A percentile compares a stretch with the other conserved stretches of the same genome.
Evolutionary conservation across 352 stramenopile species (phyloP).

Genomic region (Phytophthora hibernalis): DNA sequence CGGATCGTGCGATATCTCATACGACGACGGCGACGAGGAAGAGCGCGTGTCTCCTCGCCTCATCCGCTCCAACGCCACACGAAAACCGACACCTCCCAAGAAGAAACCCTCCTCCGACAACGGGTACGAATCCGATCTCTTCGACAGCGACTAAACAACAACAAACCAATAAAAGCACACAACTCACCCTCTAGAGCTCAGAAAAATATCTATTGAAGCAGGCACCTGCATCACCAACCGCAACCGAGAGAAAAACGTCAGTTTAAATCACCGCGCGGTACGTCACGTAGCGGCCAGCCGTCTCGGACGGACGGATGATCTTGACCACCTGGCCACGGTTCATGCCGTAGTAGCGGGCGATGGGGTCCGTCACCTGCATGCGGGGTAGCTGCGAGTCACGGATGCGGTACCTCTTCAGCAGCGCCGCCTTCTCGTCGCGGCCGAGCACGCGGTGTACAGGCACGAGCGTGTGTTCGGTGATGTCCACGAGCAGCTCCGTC

Average conservation of each 20-base stretch:
- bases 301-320: conserved; percentile 99
- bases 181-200: not conserved
- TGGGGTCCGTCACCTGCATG: conserved; percentile 99
- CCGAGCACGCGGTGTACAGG: conserved; percentile 98
- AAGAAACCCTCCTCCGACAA: conserved; percentile 19
- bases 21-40: conserved; percentile 81
- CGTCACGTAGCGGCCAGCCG: conserved; percentile 99
- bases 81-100: not conserved
- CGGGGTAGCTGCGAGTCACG: conserved; percentile 99
- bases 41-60: conserved; percentile 51
- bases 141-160: conserved; percentile 57
- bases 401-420: conserved; percentile 99
- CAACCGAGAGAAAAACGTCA: not conserved
- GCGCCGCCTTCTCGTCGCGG: conserved; percentile 96
- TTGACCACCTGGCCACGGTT: conserved; percentile 98
- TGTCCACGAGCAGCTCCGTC: conserved; percentile 99
- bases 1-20: conserved; percentile 64
- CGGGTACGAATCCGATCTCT: conserved; percentile 65
- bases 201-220: conserved; percentile 20
- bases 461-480: conserved; percentile 99
- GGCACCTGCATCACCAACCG: not conserved
- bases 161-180: not conserved
- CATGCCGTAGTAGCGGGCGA: conserved; percentile 98
- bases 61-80: conserved; percentile 38
- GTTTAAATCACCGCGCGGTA: conserved; percentile 99